Percentiles rank a stretch among this genome's conserved stretches.
phyloP scores from a whole-genome alignment of 805 yeast species.

The Pichia insulana region DNA sequence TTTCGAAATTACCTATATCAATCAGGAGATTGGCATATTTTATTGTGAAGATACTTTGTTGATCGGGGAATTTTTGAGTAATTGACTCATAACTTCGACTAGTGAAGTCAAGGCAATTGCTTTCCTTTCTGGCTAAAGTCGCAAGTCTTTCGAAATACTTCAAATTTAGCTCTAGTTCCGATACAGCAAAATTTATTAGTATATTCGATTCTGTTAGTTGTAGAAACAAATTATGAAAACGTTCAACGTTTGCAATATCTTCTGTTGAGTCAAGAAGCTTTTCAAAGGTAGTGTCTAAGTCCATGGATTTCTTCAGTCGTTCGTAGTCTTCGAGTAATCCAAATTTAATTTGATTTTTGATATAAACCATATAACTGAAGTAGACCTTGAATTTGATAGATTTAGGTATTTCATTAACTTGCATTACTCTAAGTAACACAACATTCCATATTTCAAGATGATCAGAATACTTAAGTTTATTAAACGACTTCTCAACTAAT shows the following conservation, averaged over 20 bases:
- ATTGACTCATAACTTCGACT: conserved; percentile 22
- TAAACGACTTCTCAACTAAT: not conserved
- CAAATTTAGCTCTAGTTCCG: conserved; percentile 40
- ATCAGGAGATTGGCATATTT: conserved; percentile 42
- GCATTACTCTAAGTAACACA: not conserved
- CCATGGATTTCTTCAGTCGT: not conserved
- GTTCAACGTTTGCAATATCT: not conserved
- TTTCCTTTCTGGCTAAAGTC: conserved; percentile 1
- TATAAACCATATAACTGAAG: conserved; percentile 3
- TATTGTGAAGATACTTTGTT: conserved; percentile 40
- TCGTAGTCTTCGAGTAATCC: not conserved
- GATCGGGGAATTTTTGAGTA: conserved; percentile 47
- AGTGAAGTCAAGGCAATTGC: conserved; percentile 1
- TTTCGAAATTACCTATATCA: conserved; percentile 27
- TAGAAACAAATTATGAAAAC: conserved; percentile 14
- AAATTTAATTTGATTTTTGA: conserved; percentile 2
- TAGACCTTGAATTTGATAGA: not conserved
- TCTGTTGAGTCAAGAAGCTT: not conserved
- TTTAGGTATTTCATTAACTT: not conserved
- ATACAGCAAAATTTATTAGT: conserved; percentile 29
- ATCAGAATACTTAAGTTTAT: not conserved
- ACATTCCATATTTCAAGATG: conserved; percentile 2
- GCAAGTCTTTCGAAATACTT: conserved; percentile 37
- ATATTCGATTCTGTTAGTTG: conserved; percentile 27
- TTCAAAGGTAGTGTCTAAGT: conserved; percentile 1